Conservation (phyloP, 129 eudicot genomes). For the Ambrosia artemisiifolia region DNA sequence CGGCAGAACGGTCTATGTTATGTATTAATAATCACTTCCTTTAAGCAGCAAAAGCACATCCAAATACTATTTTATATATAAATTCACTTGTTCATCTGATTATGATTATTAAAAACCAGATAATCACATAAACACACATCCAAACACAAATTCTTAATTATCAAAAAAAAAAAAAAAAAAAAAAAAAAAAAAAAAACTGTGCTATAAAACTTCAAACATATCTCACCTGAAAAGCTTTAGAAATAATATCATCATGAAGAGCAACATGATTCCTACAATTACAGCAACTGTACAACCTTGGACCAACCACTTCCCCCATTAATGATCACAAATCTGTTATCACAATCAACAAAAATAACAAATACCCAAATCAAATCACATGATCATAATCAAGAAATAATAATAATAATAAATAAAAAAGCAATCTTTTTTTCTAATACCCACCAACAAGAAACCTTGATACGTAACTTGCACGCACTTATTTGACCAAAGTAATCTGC, state of each 20-base stretch:
- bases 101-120: background rate
- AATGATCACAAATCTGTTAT: constrained; percentile 20
- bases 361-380: constrained; percentile 33
- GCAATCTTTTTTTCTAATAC: background rate
- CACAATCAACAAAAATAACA: background rate
- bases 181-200: too few species aligned
- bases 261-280: constrained; percentile 76
- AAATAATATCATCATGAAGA: constrained; percentile 72
- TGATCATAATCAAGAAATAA: constrained; percentile 3
- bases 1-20: too few species aligned
- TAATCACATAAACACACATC: too few species aligned
- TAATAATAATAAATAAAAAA: background rate
- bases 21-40: background rate
- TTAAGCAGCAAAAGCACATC: constrained; percentile 8
- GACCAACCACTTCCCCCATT: constrained; percentile 76
- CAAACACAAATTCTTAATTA: too few species aligned
- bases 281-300: constrained; percentile 71
- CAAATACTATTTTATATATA: background rate
- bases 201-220: too few species aligned
- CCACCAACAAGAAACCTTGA: constrained; percentile 28
- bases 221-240: constrained; percentile 77
- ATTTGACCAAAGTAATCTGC: constrained; percentile 26
- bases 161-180: too few species aligned
- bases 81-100: background rate
- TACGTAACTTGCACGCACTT: constrained; percentile 36